Conservation (phyloP, 257 asterid species). For the Gentiana dahurica region DNA sequence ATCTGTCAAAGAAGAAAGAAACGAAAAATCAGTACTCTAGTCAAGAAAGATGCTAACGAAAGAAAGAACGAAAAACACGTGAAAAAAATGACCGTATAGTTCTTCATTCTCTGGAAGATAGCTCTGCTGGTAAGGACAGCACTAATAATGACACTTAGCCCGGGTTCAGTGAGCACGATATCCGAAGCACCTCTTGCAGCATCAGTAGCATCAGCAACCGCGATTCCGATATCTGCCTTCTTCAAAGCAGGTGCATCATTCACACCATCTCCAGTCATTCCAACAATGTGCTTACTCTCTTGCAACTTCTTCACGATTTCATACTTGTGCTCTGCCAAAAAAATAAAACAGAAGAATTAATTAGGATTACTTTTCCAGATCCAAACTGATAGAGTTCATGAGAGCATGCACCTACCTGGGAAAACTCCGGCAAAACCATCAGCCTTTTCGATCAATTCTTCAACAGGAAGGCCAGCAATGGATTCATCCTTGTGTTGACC, state of each 20-base stretch:
- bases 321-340: slow-evolving; percentile 81
- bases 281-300: slow-evolving; percentile 94
- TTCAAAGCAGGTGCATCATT: slow-evolving; percentile 97
- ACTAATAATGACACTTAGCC: slow-evolving; percentile 93
- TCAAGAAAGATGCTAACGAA: background rate
- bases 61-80: background rate
- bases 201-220: slow-evolving; percentile 96
- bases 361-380: background rate
- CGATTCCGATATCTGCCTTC: slow-evolving; percentile 97
- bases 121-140: slow-evolving; percentile 98
- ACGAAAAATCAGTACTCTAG: slow-evolving; percentile 10
- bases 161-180: slow-evolving; percentile 95
- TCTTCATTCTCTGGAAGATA: slow-evolving; percentile 98
- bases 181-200: slow-evolving; percentile 98
- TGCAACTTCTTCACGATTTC: slow-evolving; percentile 97
- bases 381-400: background rate
- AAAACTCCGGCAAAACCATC: slow-evolving; percentile 99
- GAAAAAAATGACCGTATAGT: slow-evolving; percentile 58
- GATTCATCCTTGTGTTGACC: slow-evolving; percentile 93
- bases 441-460: slow-evolving; percentile 92
- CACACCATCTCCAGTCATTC: slow-evolving; percentile 99
- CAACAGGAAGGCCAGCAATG: slow-evolving; percentile 82
- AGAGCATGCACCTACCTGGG: slow-evolving; percentile 48
- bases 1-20: slow-evolving; percentile 42
- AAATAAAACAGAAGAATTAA: slow-evolving; percentile 5